phyloP scores from a whole-genome alignment of 768 basidiomycete genomes.

The Tylopilus sp. region DNA sequence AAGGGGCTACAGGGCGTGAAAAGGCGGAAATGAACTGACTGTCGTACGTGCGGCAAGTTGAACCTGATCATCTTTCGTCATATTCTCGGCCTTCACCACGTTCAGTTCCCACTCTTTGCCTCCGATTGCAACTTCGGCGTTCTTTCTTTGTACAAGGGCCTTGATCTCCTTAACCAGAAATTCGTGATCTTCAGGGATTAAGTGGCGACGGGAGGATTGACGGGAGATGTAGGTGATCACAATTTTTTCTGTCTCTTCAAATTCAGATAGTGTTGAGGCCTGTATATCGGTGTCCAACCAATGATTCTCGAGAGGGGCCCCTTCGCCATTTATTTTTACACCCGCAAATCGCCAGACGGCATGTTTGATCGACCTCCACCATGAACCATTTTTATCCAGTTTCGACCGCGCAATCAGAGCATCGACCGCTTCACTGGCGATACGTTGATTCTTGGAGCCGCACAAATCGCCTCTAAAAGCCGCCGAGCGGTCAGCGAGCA shows the following conservation, averaged over 20 bases:
- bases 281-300: not conserved
- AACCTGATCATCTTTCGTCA: conserved; percentile 78
- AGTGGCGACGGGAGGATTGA: conserved; percentile 50
- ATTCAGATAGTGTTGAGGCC: conserved; percentile 9
- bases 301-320: conserved; percentile 24
- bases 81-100: conserved; percentile 56
- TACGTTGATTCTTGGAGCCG: conserved; percentile 64
- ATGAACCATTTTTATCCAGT: conserved; percentile 39
- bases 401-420: conserved; percentile 42
- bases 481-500: conserved; percentile 75
- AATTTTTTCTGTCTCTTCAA: conserved; percentile 45
- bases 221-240: conserved; percentile 74
- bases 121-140: conserved; percentile 17
- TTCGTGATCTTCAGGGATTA: conserved; percentile 54
- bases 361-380: conserved; percentile 77
- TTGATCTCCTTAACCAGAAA: conserved; percentile 49
- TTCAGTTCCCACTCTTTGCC: conserved; percentile 54
- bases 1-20: not conserved
- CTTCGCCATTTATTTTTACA: conserved; percentile 31
- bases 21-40: conserved; percentile 37
- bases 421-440: conserved; percentile 65
- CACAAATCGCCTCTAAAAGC: conserved; percentile 65
- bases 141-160: conserved; percentile 44
- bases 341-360: conserved; percentile 69
- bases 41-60: conserved; percentile 62